Conservation (phyloP, 129 eudicot species). For the Chrysanthemum makinoi region DNA sequence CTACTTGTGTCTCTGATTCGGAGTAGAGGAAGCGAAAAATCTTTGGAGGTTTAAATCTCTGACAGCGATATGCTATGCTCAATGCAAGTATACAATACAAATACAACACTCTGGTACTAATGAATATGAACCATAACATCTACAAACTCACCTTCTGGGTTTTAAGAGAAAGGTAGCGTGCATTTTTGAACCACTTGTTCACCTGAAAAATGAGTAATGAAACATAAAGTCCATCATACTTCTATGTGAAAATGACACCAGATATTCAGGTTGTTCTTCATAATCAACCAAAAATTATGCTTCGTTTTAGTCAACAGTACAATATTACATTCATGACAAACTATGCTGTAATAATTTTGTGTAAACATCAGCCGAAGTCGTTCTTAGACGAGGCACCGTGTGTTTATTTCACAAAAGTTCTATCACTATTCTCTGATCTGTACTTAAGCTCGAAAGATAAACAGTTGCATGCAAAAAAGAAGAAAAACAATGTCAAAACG, state of each 20-base stretch:
- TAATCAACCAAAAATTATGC: constrained; percentile 2
- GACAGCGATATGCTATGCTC: background rate
- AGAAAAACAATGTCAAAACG: background rate
- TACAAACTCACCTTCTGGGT: constrained; percentile 65
- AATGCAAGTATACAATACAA: constrained; percentile 3
- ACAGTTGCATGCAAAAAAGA: background rate
- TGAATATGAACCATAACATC: background rate
- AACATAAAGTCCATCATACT: constrained; percentile 8
- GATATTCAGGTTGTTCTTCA: constrained; percentile 2
- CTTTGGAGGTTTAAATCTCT: background rate
- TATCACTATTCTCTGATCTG: background rate
- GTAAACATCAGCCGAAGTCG: background rate
- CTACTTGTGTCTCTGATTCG: too few relatives aligned
- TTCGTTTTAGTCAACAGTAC: background rate
- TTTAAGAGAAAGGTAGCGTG: constrained; percentile 87
- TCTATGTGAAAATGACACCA: constrained; percentile 14
- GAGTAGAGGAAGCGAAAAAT: background rate
- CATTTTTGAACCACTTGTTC: constrained; percentile 95
- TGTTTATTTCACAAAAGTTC: background rate
- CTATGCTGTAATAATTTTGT: background rate
- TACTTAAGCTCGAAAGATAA: background rate
- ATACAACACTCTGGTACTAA: background rate
- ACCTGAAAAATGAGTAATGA: constrained; percentile 46
- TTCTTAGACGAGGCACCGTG: background rate
- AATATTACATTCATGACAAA: background rate